Evolutionary conservation across 1,284 basidiomycete genomes (phyloP).

Genomic region (Cutaneotrichosporon cyanovorans): DNA sequence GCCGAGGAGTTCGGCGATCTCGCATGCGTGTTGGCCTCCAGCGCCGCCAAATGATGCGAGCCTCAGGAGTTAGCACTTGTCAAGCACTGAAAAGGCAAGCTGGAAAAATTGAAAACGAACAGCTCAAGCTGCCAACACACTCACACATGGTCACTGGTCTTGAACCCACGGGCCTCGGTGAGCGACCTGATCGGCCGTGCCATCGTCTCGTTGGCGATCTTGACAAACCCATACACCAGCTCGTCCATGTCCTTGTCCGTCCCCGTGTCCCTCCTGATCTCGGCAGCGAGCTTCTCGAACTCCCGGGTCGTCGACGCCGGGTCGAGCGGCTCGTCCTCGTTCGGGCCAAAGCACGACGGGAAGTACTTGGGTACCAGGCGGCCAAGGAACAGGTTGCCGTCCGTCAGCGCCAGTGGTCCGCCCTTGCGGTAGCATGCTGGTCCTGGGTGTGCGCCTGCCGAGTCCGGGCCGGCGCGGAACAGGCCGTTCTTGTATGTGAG

Average conservation of each 20-base stretch:
- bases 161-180: conserved; percentile 83
- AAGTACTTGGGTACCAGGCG: conserved; percentile 75
- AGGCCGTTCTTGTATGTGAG: conserved; percentile 72
- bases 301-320: conserved; percentile 56
- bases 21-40: conserved; percentile 85
- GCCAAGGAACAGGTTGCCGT: conserved; percentile 76
- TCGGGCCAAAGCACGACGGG: conserved; percentile 79
- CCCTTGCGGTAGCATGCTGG: conserved; percentile 78
- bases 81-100: no score
- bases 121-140: no score
- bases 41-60: conserved; percentile 85
- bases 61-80: no score
- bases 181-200: conserved; percentile 82
- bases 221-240: conserved; percentile 71
- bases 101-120: no score
- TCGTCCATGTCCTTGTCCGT: conserved; percentile 66
- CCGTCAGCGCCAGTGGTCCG: conserved; percentile 74
- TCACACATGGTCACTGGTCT: conserved; percentile 66
- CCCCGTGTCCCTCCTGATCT: conserved; percentile 61
- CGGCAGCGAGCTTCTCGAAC: conserved; percentile 59
- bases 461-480: conserved; percentile 71
- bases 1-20: conserved; percentile 64
- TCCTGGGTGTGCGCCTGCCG: conserved; percentile 72
- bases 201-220: conserved; percentile 92
- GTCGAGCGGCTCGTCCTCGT: conserved; percentile 74